A percentile compares a stretch with the other conserved stretches of the same genome.
Evolutionary conservation across 1,284 basidiomycete genomes (phyloP).

Genomic region (Moniliophthora roreri): DNA sequence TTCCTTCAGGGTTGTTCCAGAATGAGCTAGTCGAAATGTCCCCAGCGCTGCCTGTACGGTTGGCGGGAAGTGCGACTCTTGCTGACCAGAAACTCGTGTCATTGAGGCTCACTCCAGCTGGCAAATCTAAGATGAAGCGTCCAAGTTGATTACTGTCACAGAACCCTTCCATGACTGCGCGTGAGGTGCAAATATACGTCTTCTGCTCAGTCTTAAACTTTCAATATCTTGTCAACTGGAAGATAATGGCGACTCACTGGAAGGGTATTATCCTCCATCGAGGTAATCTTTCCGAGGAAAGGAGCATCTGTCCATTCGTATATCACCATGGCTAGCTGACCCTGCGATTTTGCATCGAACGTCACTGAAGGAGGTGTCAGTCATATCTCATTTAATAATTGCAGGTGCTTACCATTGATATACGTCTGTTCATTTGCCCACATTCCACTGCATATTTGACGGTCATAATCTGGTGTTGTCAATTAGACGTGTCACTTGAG

Average conservation of each 20-base stretch:
- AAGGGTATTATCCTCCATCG: conserved; percentile 52
- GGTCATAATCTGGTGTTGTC: conserved; percentile 57
- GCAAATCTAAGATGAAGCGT: conserved; percentile 80
- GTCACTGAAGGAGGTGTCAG: conserved; percentile 53
- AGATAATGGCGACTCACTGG: conserved; percentile 54
- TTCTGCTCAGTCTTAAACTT: conserved; percentile 55
- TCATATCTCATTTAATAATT: conserved; percentile 3
- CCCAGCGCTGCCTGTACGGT: conserved; percentile 22
- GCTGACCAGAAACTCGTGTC: conserved; percentile 82
- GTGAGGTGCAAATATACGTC: conserved; percentile 89
- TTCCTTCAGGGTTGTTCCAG: conserved; percentile 62
- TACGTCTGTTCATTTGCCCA: conserved; percentile 78
- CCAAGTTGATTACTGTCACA: conserved; percentile 76
- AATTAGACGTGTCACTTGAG: conserved; percentile 12
- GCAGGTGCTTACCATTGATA: conserved; percentile 70
- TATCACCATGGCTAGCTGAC: conserved; percentile 92
- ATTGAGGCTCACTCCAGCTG: conserved; percentile 56
- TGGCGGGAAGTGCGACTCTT: conserved; percentile 54
- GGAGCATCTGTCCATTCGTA: conserved; percentile 92
- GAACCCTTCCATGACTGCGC: conserved; percentile 66
- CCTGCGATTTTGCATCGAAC: conserved; percentile 79
- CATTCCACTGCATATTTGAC: conserved; percentile 96
- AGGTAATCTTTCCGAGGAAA: conserved; percentile 78
- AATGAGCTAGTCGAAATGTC: conserved; percentile 33
- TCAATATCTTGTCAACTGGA: not conserved